phyloP scores from a whole-genome alignment of 2,329 filamentous ascomycete genomes.

The Sporothrix mexicana region DNA sequence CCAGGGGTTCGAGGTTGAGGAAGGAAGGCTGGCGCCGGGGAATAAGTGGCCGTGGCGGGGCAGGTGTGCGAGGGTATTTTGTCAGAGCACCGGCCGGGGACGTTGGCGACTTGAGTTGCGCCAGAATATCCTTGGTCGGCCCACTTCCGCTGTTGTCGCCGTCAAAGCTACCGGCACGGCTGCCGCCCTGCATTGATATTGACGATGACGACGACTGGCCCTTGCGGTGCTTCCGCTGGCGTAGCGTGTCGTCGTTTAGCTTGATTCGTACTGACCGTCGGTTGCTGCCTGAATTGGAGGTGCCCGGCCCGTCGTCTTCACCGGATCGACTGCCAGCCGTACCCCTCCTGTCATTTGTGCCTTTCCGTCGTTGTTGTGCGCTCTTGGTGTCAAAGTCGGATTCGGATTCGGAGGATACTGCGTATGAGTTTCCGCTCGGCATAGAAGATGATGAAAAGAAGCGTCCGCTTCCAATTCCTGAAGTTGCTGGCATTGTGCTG shows the following conservation, averaged over 20 bases:
- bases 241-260: slow-evolving; percentile 77
- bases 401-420: slow-evolving; percentile 74
- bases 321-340: slow-evolving; percentile 33
- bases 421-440: slow-evolving; percentile 56
- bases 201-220: slow-evolving; percentile 53
- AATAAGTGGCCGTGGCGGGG: slow-evolving; percentile 86
- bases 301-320: slow-evolving; percentile 61
- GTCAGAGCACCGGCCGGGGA: slow-evolving; percentile 79
- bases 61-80: slow-evolving; percentile 87
- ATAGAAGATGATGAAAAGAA: slow-evolving; percentile 55
- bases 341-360: slow-evolving; percentile 28
- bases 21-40: slow-evolving; percentile 90
- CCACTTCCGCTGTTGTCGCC: slow-evolving; percentile 43
- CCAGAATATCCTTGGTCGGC: slow-evolving; percentile 63
- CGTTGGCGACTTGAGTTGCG: slow-evolving; percentile 91
- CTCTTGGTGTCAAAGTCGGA: slow-evolving; percentile 56
- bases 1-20: slow-evolving; percentile 62
- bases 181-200: slow-evolving; percentile 43
- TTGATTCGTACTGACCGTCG: slow-evolving; percentile 90
- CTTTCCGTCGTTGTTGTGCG: slow-evolving; percentile 26
- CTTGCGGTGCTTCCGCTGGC: slow-evolving; percentile 74
- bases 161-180: slow-evolving; percentile 40
- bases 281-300: slow-evolving; percentile 58
- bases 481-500: slow-evolving; percentile 30
- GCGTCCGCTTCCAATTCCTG: slow-evolving; percentile 28